Base-by-base conservation (phyloP, 805 yeast species). In the Candida sanyiensis region DNA sequence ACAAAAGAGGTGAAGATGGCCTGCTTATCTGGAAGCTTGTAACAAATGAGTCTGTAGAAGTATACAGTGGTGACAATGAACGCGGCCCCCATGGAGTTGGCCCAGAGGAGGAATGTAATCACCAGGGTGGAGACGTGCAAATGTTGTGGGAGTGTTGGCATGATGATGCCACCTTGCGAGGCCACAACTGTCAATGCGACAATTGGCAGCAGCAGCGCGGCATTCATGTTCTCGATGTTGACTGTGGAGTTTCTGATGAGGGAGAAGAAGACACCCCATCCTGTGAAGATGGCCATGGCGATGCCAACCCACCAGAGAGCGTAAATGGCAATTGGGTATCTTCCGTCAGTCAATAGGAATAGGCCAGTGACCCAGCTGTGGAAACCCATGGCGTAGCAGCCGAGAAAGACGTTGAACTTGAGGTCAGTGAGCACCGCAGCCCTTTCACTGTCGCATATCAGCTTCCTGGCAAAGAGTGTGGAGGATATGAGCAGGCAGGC, bases 311-410 rank as follows among this genome's bases (percentile, higher is more conserved):
- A 80, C 94, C 94, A 88, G 19, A 87, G 59, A 1, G 66, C 73
- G 58, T 76, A 84, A 3, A 70, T 56, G 12, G 73, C 69, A 5
- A 73, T 62, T 29, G 70, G 61, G 2, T 35, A 43, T 7, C 43
- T 46, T 12, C 38, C 43, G 12, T 67, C 66, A 15, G 75, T 65
- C 20, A 82, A 45, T 25, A 55, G 57, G 44, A 67, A 68, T 20
- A 81, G 58, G 61, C 72, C 74, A 53, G 76, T 80, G 22, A 80
- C 64, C 44, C 87, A 58, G 3, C 95, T 77, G 9, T 76, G 70
- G 46, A 69, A 67, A 1, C 88, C 96, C 96, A 88, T 88, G 13
- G 86, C 80, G 40, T 73, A 71, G 45, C 90, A 79, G 6, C 95
- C 96, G 62, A 85, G 63, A 50, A 79, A 85, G 3, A 79, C 77